These are phyloP conservation scores for Plasmodium relictum DNA, from an alignment of 169 alveolate genomes.

Conservation along the genomic window DNA sequence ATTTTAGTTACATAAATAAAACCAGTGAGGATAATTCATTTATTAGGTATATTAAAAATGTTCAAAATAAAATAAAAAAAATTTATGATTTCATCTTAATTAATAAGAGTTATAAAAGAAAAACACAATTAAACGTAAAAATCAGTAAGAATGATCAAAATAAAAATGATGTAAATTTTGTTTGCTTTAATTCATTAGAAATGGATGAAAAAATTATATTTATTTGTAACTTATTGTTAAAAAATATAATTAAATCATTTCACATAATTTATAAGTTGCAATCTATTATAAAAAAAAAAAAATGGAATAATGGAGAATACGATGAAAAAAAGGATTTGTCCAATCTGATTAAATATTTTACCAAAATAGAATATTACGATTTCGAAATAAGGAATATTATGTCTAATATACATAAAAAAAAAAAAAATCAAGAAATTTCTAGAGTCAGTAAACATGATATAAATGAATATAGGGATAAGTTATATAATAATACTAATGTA, in stretches of 20 bases:
- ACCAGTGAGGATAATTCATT: conserved; percentile 19
- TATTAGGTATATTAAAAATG: conserved; percentile 37
- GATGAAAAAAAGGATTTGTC: conserved; percentile 41
- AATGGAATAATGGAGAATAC: conserved; percentile 39
- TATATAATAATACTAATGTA: neutral
- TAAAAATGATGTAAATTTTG: neutral
- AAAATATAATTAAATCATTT: conserved; percentile 73
- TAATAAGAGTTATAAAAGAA: neutral
- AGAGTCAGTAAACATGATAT: neutral
- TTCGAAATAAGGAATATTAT: conserved; percentile 34
- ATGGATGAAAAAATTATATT: conserved; percentile 66
- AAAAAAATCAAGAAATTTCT: neutral
- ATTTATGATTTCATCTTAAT: conserved; percentile 11
- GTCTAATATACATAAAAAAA: neutral
- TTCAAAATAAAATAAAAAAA: conserved; percentile 25
- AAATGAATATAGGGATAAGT: neutral
- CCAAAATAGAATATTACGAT: conserved; percentile 74
- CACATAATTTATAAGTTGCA: conserved; percentile 17
- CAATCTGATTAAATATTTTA: conserved; percentile 49
- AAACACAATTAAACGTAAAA: neutral
- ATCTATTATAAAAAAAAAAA: conserved; percentile 15
- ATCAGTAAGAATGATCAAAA: neutral
- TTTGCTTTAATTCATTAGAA: conserved; percentile 17
- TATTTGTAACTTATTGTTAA: conserved; percentile 38
- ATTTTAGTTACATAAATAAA: conserved; percentile 50